These are phyloP conservation scores for Cercospora sojina DNA, from an alignment of 2,329 filamentous ascomycete species.

Conservation along the genomic window DNA sequence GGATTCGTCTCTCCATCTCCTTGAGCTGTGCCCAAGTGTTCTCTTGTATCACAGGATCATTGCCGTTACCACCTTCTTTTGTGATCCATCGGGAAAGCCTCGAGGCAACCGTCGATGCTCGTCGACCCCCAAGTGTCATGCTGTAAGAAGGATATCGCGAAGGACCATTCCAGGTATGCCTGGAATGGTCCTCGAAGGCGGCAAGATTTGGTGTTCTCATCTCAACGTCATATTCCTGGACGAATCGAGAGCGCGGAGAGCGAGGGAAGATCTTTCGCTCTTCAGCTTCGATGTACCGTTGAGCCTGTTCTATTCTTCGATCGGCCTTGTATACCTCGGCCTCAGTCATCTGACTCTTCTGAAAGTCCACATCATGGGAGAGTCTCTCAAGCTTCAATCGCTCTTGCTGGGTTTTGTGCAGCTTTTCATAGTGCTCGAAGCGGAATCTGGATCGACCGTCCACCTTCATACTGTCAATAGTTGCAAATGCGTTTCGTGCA, in stretches of 20 bases:
- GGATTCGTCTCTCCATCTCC: not conserved
- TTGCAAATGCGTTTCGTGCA: not conserved
- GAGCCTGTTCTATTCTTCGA: not conserved
- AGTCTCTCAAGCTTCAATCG: conserved; percentile 2
- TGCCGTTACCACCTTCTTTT: not conserved
- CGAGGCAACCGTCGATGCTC: not conserved
- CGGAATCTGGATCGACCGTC: not conserved
- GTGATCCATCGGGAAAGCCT: not conserved
- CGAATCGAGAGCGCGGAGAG: not conserved
- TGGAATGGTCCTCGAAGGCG: not conserved
- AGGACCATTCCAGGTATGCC: not conserved
- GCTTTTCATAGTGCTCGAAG: not conserved
- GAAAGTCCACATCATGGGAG: not conserved
- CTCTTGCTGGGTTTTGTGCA: conserved; percentile 1
- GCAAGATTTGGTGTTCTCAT: not conserved
- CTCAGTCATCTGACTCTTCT: not conserved
- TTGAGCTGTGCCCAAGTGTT: not conserved
- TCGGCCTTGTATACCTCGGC: not conserved
- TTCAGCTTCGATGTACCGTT: not conserved
- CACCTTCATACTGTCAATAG: not conserved
- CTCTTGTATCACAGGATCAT: not conserved
- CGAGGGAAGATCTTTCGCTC: conserved; percentile 9
- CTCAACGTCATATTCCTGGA: not conserved
- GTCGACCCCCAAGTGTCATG: not conserved
- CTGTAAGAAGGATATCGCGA: not conserved